phyloP scores from a whole-genome alignment of 495 filamentous ascomycete genomes.

The Sporormia fimetaria region DNA sequence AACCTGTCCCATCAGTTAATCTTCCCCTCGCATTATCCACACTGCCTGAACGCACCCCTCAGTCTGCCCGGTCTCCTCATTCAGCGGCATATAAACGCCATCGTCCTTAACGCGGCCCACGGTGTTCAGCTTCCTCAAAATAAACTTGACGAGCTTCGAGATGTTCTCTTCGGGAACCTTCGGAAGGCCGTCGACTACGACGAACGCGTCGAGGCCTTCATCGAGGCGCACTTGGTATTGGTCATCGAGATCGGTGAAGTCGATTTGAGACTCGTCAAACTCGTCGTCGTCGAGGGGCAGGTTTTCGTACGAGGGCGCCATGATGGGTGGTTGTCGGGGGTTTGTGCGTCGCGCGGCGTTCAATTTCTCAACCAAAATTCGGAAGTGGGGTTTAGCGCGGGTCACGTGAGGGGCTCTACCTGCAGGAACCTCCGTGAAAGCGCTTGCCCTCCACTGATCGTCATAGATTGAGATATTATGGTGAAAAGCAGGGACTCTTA shows the following conservation, averaged over 20 bases:
- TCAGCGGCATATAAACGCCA: slow-evolving; percentile 82
- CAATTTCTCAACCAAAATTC: too few relatives aligned
- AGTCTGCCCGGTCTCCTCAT: slow-evolving; percentile 66
- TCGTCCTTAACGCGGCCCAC: slow-evolving; percentile 79
- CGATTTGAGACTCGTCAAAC: slow-evolving; percentile 78
- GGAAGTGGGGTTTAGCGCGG: too few relatives aligned
- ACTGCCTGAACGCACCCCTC: slow-evolving; percentile 60
- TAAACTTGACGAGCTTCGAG: slow-evolving; percentile 84
- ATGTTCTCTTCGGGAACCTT: slow-evolving; percentile 71
- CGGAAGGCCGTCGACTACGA: slow-evolving; percentile 89
- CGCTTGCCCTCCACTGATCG: too few relatives aligned
- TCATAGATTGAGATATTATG: too few relatives aligned
- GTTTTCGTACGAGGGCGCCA: slow-evolving; percentile 65
- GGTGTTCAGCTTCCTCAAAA: slow-evolving; percentile 77
- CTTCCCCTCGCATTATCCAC: not conserved
- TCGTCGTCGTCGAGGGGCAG: slow-evolving; percentile 63
- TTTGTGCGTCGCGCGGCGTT: too few relatives aligned
- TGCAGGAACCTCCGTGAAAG: too few relatives aligned
- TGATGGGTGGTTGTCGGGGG: slow-evolving; percentile 29
- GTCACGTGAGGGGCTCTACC: too few relatives aligned
- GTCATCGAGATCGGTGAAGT: slow-evolving; percentile 84
- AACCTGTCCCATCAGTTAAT: not conserved
- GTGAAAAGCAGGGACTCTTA: too few relatives aligned
- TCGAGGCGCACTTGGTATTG: slow-evolving; percentile 92
- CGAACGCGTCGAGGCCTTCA: slow-evolving; percentile 88